Evolutionary conservation across 73 alveolate species (phyloP).

Genomic region (Tetrahymena malaccensis): DNA sequence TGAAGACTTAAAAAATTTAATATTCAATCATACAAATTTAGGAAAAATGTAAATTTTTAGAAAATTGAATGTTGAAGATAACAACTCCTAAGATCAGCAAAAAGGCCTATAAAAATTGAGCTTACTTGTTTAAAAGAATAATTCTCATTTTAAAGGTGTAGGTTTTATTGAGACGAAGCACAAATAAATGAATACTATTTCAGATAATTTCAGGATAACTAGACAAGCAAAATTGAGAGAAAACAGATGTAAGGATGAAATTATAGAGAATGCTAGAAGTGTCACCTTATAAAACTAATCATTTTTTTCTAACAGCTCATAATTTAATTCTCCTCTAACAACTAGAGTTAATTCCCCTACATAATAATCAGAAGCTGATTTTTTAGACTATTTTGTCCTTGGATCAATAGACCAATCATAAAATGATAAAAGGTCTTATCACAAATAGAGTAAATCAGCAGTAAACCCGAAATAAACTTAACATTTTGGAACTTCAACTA

Average conservation of each 20-base stretch:
- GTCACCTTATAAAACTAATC: not conserved
- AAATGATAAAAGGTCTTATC: not conserved
- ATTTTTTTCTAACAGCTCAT: not conserved
- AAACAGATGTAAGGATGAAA: not conserved
- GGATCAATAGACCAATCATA: not conserved
- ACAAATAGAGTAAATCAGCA: not conserved
- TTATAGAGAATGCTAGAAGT: not conserved
- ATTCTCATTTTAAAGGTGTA: not conserved
- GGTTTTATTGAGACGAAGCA: not conserved
- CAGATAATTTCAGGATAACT: not conserved
- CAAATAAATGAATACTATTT: too few species aligned
- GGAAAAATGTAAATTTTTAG: not conserved
- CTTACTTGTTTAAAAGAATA: not conserved
- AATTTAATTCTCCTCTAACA: not conserved
- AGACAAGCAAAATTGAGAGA: not conserved
- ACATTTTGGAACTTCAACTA: not conserved
- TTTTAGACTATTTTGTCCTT: not conserved
- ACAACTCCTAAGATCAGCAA: not conserved
- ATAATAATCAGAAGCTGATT: not conserved
- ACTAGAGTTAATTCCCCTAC: not conserved
- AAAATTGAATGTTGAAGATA: not conserved
- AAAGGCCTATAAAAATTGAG: not conserved
- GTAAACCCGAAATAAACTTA: not conserved
- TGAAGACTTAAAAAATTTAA: too few species aligned
- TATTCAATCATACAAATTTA: too few species aligned